Evolutionary conservation across 495 filamentous ascomycete genomes (phyloP), one percentile per base, ranked within the genome.

Genomic region (Antarctomyces pellizariae): DNA sequence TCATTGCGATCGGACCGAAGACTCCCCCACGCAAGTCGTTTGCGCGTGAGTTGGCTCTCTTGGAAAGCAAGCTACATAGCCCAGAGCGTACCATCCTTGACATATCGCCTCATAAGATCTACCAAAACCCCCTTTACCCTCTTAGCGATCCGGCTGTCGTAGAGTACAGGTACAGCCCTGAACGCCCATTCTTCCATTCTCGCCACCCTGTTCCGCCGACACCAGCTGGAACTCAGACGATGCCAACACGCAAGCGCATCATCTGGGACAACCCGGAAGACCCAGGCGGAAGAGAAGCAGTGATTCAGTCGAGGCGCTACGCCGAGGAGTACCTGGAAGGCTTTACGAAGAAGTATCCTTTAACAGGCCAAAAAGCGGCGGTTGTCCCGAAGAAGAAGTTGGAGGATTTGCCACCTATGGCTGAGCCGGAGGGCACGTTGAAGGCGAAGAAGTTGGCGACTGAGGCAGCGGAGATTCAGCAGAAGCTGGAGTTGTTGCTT

Each of bases 331-430:
- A 36, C 9, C 16, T 43, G 14, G 25, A 34, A 4, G 25, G 20
- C 0, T 43, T 43, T 17, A 10, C 15, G 9, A 12, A 19, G 10
- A 41, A 36, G 14, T 44, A 44, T 32, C 41, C 41, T 5, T 12
- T 31, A 22, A 44, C 41, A 16, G 41, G 41, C 16, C 21, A 30
- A 4, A 7, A 6, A 8, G 7, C 19, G 19, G 7, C n/a, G 19
- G 19, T n/a, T 22, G 7, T 7, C 7, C 19, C 7, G 7, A 4
- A 13, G 23, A 26, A 13, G 5, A 13, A 14, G 4, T 7, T 8
- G 30, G 4, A 12, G 13, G 18, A 12, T 18, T 5, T 18, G 30
- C 14, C 25, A 29, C 12, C 13, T 13, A 17, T n/a, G 26, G 10
- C 16, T 9, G 22, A 24, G n/a, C n/a, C n/a, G n/a, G n/a, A n/a